These are phyloP conservation scores for Podaxis sp. DNA, from an alignment of 768 basidiomycete species.

Conservation along the genomic window DNA sequence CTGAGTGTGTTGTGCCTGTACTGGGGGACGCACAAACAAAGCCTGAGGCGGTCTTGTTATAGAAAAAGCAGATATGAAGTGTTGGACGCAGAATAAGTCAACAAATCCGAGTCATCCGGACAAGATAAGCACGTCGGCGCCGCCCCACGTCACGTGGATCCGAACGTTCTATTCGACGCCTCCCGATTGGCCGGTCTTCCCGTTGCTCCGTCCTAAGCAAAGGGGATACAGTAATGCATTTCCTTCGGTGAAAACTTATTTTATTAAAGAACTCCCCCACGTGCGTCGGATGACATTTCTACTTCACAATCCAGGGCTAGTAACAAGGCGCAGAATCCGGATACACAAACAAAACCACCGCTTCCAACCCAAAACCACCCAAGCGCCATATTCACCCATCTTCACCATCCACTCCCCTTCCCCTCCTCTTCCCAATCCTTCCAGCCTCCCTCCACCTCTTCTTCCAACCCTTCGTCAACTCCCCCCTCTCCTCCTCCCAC, in stretches of 20 bases:
- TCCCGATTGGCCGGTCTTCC: neutral
- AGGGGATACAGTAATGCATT: too few species aligned
- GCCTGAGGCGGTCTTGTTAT: neutral
- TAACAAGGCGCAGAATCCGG: too few species aligned
- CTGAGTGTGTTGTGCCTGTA: neutral
- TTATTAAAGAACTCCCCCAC: too few species aligned
- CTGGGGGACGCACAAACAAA: neutral
- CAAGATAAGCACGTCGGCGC: neutral
- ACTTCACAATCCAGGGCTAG: too few species aligned
- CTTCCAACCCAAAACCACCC: too few species aligned
- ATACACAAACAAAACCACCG: too few species aligned
- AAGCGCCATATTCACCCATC: conserved; percentile 2
- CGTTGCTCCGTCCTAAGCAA: neutral
- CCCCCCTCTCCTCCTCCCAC: conserved; percentile 71
- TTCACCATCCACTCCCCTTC: conserved; percentile 36
- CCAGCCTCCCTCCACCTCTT: conserved; percentile 72
- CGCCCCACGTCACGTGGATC: neutral
- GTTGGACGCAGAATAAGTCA: neutral
- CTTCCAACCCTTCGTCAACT: conserved; percentile 78
- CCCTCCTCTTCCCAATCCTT: conserved; percentile 57
- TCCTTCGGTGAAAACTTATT: too few species aligned
- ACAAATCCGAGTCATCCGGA: neutral
- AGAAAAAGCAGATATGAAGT: neutral
- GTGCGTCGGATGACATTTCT: too few species aligned
- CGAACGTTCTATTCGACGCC: neutral